A percentile compares a stretch with the other conserved stretches of the same genome.
Conservation (phyloP, 2,329 filamentous ascomycete species). For the Trichoderma semiorbis region DNA sequence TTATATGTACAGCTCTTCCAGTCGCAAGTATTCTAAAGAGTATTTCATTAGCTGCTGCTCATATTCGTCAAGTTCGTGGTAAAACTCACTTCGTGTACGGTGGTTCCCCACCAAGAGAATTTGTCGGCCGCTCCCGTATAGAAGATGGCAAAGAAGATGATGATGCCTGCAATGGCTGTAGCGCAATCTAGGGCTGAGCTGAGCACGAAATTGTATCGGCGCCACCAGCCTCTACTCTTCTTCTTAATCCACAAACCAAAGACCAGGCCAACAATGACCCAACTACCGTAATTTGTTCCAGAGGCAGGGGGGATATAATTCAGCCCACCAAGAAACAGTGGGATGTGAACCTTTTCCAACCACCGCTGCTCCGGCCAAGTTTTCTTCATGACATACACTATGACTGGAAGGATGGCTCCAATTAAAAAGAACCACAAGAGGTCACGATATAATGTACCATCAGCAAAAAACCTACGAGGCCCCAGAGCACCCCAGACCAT, state of each 20-base stretch:
- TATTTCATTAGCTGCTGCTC: background rate
- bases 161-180: constrained; percentile 30
- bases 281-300: constrained; percentile 33
- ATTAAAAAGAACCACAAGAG: constrained; percentile 54
- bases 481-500: constrained; percentile 57
- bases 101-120: constrained; percentile 32
- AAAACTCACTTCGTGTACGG: background rate
- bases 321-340: constrained; percentile 30
- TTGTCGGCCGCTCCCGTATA: constrained; percentile 29
- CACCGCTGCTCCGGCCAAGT: constrained; percentile 26
- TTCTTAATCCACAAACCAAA: constrained; percentile 29
- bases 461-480: constrained; percentile 51
- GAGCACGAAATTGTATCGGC: constrained; percentile 32
- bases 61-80: background rate
- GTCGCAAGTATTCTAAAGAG: constrained; percentile 2
- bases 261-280: constrained; percentile 30
- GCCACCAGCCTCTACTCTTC: constrained; percentile 30
- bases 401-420: constrained; percentile 46
- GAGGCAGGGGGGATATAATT: constrained; percentile 35
- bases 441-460: constrained; percentile 46
- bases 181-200: constrained; percentile 33
- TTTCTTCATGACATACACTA: constrained; percentile 39
- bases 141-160: constrained; percentile 34
- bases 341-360: constrained; percentile 31
- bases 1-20: constrained; percentile 13